Base-by-base conservation (phyloP, 768 basidiomycete species). In the Dioszegia crocea region DNA sequence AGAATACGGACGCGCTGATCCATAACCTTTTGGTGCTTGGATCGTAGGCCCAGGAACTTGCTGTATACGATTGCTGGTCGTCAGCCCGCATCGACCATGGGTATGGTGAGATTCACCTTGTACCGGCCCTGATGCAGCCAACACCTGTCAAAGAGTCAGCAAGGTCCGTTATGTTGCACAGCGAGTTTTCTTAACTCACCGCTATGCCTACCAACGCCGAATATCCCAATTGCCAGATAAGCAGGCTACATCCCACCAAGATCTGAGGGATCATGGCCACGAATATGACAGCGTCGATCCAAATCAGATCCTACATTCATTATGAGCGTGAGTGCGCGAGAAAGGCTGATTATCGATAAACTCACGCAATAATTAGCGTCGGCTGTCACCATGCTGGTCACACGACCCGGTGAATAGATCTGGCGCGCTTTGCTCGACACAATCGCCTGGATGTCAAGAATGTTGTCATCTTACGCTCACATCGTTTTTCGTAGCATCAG, bases 351-450 rank as follows among this genome's bases (percentile, higher is more conserved):
- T 27, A 36, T 23, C n/a, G 16, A 19, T 23, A 39, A 27, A 78
- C n/a, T 78, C n/a, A 65, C 85, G 23, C 86, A 70, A 43, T 83
- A 81, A 4, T 81, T 80, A 0, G 84, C 77, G 66, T 88, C 87
- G 14, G 84, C 60, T 1, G 84, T 84, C 10, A 87, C 85, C 80
- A 87, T 82, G 0, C 86, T 87, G 17, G 83, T 86, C 52, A 87
- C 83, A 65, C 86, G 80, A 0, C 86, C 86, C 26, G 82, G 82
- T 23, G 80, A 82, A 62, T 86, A 84, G 43, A 83, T 79, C 23
- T 82, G 60, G 19, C 85, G 80, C 10, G 85, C 80, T 41, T 81
- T 80, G 0, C 83, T 83, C 16, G 86, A 88, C 0, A n/a, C n/a
- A 88, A 76, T 6, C 86, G 82, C 65, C 64, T 67, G 40, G 8